A percentile compares a stretch with the other conserved stretches of the same genome.
phyloP scores from a whole-genome alignment of 306 rosid species.

The Ormosia emarginata region DNA sequence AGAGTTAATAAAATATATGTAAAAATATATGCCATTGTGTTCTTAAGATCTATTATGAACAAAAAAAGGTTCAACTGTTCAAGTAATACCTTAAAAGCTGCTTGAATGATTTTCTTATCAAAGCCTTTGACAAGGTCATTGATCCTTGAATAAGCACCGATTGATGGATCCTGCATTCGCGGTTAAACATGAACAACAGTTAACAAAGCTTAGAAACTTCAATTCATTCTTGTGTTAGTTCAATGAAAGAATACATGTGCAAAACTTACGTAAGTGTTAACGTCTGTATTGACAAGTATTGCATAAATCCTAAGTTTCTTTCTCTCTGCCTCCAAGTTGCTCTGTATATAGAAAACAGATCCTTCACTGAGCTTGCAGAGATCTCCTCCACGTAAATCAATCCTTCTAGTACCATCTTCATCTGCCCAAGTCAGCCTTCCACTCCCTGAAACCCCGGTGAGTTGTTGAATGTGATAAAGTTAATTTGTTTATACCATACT shows the following conservation, averaged over 20 bases:
- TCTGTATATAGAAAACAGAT: conserved; percentile 60
- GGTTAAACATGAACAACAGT: conserved; percentile 2
- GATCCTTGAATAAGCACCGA: conserved; percentile 80
- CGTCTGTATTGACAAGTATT: conserved; percentile 54
- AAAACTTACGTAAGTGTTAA: conserved; percentile 46
- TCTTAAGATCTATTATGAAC: neutral
- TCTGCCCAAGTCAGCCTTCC: conserved; percentile 59
- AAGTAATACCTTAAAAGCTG: conserved; percentile 62
- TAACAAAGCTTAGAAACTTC: conserved; percentile 12
- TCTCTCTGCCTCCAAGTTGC: conserved; percentile 55
- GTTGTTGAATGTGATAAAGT: neutral
- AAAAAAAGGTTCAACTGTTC: neutral
- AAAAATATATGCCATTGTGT: neutral
- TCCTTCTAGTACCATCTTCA: conserved; percentile 31
- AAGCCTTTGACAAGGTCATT: conserved; percentile 61
- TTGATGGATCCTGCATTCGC: conserved; percentile 48
- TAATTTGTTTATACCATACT: neutral
- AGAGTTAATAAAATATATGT: neutral
- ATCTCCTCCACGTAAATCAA: conserved; percentile 58
- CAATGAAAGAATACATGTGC: neutral
- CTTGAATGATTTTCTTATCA: conserved; percentile 52
- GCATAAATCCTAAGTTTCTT: conserved; percentile 68
- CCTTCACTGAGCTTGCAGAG: conserved; percentile 58
- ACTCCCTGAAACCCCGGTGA: conserved; percentile 46
- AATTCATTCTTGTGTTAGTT: neutral